Evolutionary conservation across 2,329 filamentous ascomycete genomes (phyloP), one percentile per base, ranked within the genome.

Genomic region (Fusarium globosum): DNA sequence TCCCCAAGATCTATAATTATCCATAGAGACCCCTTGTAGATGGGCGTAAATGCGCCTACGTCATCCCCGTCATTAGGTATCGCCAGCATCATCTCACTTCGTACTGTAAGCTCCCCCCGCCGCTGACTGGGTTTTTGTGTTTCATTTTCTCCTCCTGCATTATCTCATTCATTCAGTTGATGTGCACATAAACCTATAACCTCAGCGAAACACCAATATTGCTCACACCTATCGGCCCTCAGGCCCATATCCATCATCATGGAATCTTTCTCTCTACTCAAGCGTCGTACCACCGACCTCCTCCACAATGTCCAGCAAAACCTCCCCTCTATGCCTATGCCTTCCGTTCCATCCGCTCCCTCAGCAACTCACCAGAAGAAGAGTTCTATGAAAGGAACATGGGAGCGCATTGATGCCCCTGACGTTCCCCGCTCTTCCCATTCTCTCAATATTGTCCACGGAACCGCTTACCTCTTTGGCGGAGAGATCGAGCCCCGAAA

Each of bases 401-500:
- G 90, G 90, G 86, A 90, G 77, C 88, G 86, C 75, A 85, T 92
- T 76, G 79, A 85, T 45, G 78, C 88, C 39, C 86, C 88, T 7
- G 73, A 85, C 2, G 86, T 95, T 13, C 89, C 90, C 43, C 91
- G 93, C 61, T 96, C 94, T 3, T 95, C 93, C 1, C 94, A 96
- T 78, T 88, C 89, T 7, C 80, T 95, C 74, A 88, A 93, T 48
- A 86, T 92, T 51, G 80, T 91, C 52, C 83, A 83, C 39, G 83
- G 86, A 33, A 83, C 83, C 43, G 87, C 88, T 46, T 92, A 90
- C 81, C 86, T 97, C 76, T 97, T 95, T 78, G 94, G 94, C 68
- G 94, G 94, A 74, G 94, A 96, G 80, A 82, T 91, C 65, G 83
- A 85, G 51, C 87, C 92, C 7, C 86, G 90, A 53, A 84, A 93